These are phyloP conservation scores for Solanum clarkiae DNA, from an alignment of 257 asterid species.

Conservation along the genomic window DNA sequence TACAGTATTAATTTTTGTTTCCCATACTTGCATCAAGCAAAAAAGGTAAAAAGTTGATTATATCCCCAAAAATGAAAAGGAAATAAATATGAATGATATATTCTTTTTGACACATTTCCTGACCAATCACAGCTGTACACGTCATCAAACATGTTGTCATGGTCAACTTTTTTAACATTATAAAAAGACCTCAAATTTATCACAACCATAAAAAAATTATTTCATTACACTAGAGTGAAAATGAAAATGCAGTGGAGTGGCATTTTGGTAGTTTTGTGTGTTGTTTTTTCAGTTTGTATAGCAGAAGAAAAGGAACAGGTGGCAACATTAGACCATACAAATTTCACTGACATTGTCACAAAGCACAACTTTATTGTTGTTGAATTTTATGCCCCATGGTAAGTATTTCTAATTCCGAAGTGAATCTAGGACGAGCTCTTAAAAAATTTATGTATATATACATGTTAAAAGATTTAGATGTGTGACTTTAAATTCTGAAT, in stretches of 20 bases:
- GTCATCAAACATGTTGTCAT: background rate
- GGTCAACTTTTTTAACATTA: background rate
- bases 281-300: constrained; percentile 14
- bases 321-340: constrained; percentile 52
- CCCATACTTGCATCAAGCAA: background rate
- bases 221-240: background rate
- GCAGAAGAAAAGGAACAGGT: constrained; percentile 44
- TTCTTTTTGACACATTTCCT: background rate
- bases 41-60: background rate
- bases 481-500: background rate
- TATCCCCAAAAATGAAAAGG: background rate
- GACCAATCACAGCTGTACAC: background rate
- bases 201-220: background rate
- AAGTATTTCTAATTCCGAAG: background rate
- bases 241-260: constrained; percentile 2
- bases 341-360: constrained; percentile 37
- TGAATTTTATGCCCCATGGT: constrained; percentile 86
- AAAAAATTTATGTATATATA: background rate
- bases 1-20: background rate
- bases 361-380: constrained; percentile 55
- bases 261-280: constrained; percentile 5
- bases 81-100: background rate
- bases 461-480: background rate
- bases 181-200: background rate
- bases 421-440: background rate